Base-by-base conservation (phyloP, 164 flowering plant species). In the Stephania cephalantha region DNA sequence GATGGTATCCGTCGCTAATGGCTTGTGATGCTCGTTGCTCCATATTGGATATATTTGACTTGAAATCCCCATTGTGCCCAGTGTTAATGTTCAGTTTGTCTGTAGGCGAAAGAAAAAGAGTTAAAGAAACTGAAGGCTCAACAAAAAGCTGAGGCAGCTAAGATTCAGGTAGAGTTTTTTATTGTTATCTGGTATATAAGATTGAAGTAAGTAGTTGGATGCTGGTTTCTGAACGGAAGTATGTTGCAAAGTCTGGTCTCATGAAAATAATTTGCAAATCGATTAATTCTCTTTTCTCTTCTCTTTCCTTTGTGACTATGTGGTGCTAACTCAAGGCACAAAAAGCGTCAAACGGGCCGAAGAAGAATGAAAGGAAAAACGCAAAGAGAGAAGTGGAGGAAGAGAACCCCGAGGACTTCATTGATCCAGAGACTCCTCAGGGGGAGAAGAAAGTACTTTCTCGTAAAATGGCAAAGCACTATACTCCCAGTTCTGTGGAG, bases 361-460 rank as follows among this genome's bases (percentile, higher is more conserved):
- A 91, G 79, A 88, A 87, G 76, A 85, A 78, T 78, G 91, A 86
- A 72, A 82, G 83, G 73, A 95, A 88, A 85, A 84, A 71, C 69
- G 63, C 72, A 11, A 91, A 82, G 79, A 83, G 83, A 70, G 93
- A 83, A 71, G 85, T 71, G 0, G 91, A 69, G 63, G 93, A 92
- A 46, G 97, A 90, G 76, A 92, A 92, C 50, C 75, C 85, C 1
- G 88, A 86, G 76, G 97, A 94, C 73, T 95, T 73, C 79, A 67
- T 88, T 65, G 95, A 96, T 72, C 99, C 99, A 11, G 87, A 81
- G 44, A 96, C 98, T 75, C 86, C 91, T 48, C 45, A 69, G 20
- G 99, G 99, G 68, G 89, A 90, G 84, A 96, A 89, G 89, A 96
- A 96, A 74, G 78, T 18, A 17, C 92, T 96, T 69, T 92, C 99